Evolutionary conservation across 805 yeast species (phyloP).

Genomic region (Metschnikowia reukaufii): DNA sequence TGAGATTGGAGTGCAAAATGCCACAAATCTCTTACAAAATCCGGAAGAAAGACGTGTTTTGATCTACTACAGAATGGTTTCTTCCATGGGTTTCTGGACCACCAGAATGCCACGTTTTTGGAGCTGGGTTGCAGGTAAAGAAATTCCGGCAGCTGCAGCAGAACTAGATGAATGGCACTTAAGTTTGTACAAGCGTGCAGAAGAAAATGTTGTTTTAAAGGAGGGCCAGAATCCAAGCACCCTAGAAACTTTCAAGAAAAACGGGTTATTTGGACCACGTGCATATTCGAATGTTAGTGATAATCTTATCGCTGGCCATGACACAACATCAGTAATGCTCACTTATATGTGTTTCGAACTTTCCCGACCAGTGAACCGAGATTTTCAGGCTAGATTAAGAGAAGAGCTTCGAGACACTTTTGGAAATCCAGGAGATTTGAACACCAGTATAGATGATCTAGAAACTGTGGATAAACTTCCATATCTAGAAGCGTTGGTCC

Average conservation of each 20-base stretch:
- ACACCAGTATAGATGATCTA: slow-evolving; percentile 26
- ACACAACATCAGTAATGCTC: slow-evolving; percentile 48
- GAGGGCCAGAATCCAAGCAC: slow-evolving; percentile 28
- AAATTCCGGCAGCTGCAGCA: slow-evolving; percentile 36
- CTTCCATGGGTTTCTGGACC: slow-evolving; percentile 65
- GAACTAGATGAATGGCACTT: slow-evolving; percentile 49
- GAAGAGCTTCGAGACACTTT: slow-evolving; percentile 44
- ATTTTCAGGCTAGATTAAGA: slow-evolving; percentile 47
- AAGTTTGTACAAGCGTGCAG: slow-evolving; percentile 33
- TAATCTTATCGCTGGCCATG: slow-evolving; percentile 76
- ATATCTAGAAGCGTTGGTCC: slow-evolving; percentile 57
- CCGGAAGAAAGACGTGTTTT: slow-evolving; percentile 39
- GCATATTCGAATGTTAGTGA: slow-evolving; percentile 49
- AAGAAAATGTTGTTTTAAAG: slow-evolving; percentile 25
- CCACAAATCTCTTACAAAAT: slow-evolving; percentile 44
- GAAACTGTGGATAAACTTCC: slow-evolving; percentile 54
- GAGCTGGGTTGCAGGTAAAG: slow-evolving; percentile 45
- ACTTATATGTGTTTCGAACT: slow-evolving; percentile 59
- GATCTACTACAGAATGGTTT: slow-evolving; percentile 47
- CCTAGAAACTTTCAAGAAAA: slow-evolving; percentile 32
- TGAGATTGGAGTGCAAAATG: slow-evolving; percentile 52
- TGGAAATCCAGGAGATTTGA: slow-evolving; percentile 28
- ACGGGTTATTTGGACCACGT: slow-evolving; percentile 29
- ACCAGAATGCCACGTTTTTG: slow-evolving; percentile 56
- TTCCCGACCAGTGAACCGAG: slow-evolving; percentile 47